Evolutionary conservation across 805 yeast genomes (phyloP).

Genomic region (Candida sphagnicola): DNA sequence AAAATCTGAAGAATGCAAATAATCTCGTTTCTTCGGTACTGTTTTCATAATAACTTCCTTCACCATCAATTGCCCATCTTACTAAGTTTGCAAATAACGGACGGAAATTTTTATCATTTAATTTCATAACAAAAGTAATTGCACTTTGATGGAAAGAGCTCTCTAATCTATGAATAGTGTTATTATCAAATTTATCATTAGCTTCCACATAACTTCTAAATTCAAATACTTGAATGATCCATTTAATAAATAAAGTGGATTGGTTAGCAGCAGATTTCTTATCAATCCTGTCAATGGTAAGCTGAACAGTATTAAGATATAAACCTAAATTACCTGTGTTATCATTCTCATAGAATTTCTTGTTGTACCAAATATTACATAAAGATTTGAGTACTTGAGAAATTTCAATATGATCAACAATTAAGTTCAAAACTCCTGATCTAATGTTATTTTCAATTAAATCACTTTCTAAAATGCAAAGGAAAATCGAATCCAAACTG

Average conservation of each 20-base stretch:
- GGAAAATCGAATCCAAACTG: conserved; percentile 58
- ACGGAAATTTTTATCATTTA: conserved; percentile 90
- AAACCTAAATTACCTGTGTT: conserved; percentile 52
- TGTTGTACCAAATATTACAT: conserved; percentile 55
- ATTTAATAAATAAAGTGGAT: conserved; percentile 61
- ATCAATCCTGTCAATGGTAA: conserved; percentile 60
- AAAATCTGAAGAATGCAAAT: conserved; percentile 77
- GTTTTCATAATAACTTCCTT: conserved; percentile 46
- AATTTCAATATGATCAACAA: conserved; percentile 66
- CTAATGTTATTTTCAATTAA: conserved; percentile 58
- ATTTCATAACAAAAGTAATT: conserved; percentile 75
- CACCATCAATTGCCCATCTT: conserved; percentile 91
- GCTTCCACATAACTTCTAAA: conserved; percentile 46
- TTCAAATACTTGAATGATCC: conserved; percentile 69
- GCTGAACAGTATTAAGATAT: conserved; percentile 63
- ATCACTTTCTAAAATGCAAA: conserved; percentile 52
- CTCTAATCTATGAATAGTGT: conserved; percentile 79
- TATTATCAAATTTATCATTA: conserved; percentile 49
- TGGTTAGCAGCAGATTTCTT: conserved; percentile 73
- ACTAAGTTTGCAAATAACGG: conserved; percentile 85
- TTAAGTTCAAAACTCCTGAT: conserved; percentile 55
- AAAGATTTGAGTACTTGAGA: conserved; percentile 59
- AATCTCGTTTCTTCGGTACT: conserved; percentile 51
- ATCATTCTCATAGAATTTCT: conserved; percentile 29
- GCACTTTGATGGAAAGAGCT: conserved; percentile 70